Base-by-base conservation (phyloP, 148 eudicot genomes). In the Silene uniflora region DNA sequence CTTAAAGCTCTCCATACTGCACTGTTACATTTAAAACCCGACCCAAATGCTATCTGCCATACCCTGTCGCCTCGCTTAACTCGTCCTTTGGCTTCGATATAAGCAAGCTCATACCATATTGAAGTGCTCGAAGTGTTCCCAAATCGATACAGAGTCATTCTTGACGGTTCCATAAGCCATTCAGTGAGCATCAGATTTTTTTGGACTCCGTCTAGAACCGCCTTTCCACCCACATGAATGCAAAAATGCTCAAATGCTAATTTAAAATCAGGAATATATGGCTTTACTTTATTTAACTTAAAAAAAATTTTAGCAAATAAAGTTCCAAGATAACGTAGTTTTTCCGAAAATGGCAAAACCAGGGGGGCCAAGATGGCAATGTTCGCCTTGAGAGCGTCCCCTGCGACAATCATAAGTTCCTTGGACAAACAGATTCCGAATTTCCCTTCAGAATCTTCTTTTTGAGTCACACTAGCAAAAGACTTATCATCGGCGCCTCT, bases 161-260 rank as follows among this genome's bases (percentile, higher is more conserved):
- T 75, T 42, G 77, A 75, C 10, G 77, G 70, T 55, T 75, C 71
- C 70, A 75, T 75, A 49, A 47, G 60, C 77, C 61, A 64, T 4
- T 75, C 77, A 22, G 62, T 64, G 6, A 75, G 71, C 42, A 8
- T 10, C 25, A 75, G 23, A 55, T 27, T 75, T n/a, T 75, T 64
- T 42, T 75, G 61, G n/a, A 75, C 58, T 16, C 39, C 70, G 25
- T 75, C 71, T 18, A 75, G 47, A 0, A 75, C 77, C 19, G 77
- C 70, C 66, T 67, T 75, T 49, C 77, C 77, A 3, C 77, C 77
- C 0, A 47, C 18, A 75, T 75, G 77, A 18, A 75, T 27, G 44
- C 70, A 75, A 22, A 75, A 75, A 75, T 75, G 77, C 18, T 75
- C 77, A 16, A 75, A 75, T 3, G 77, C 77, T 35, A 75, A 64